Evolutionary conservation across 345 rosid species (phyloP).

Genomic region (Aegle marmelos): DNA sequence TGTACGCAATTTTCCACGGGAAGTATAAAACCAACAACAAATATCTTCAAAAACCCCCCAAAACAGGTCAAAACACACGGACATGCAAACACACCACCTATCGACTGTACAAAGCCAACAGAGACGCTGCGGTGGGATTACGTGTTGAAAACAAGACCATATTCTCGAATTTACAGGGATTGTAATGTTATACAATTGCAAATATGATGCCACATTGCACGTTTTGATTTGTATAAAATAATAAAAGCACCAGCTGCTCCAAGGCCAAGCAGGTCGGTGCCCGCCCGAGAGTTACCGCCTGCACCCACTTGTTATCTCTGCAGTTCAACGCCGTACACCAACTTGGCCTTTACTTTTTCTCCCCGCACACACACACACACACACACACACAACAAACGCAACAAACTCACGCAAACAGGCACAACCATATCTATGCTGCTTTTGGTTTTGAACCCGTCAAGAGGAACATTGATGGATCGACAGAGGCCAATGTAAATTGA

Average conservation of each 20-base stretch:
- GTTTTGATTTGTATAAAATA: too few relatives aligned
- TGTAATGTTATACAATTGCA: neutral
- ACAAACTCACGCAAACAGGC: too few relatives aligned
- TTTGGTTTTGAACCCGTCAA: too few relatives aligned
- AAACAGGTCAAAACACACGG: too few relatives aligned
- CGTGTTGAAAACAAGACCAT: too few relatives aligned
- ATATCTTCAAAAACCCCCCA: neutral
- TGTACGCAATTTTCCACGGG: neutral
- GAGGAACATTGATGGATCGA: neutral
- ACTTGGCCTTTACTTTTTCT: too few relatives aligned
- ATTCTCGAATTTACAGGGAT: too few relatives aligned
- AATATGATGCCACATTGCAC: neutral
- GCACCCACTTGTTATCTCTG: neutral
- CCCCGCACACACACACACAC: neutral
- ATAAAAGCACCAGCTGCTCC: neutral
- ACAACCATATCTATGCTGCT: too few relatives aligned
- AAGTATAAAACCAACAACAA: neutral
- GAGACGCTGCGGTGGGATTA: too few relatives aligned
- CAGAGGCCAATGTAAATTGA: neutral
- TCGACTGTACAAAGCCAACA: too few relatives aligned
- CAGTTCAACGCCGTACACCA: neutral
- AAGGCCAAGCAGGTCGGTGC: neutral
- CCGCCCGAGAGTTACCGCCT: neutral
- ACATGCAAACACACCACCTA: too few relatives aligned
- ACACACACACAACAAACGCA: neutral